A percentile compares a stretch with the other conserved stretches of the same genome.
Conservation (phyloP, 2,329 filamentous ascomycete genomes). For the Fusarium lyarnte region DNA sequence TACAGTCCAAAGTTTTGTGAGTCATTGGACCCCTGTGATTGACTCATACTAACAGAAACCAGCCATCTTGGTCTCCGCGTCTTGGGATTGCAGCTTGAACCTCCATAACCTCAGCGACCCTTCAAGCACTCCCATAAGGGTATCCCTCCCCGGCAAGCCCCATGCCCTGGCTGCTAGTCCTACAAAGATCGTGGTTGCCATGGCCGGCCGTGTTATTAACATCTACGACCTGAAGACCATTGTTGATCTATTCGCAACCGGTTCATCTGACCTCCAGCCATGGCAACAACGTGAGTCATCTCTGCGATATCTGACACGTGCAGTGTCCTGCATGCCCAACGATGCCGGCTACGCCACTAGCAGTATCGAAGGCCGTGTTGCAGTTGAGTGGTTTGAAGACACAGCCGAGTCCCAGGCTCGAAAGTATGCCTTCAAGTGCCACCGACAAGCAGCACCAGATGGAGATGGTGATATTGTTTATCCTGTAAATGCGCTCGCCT, state of each 20-base stretch:
- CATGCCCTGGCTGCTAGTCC: slow-evolving; percentile 84
- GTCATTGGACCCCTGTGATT: slow-evolving; percentile 36
- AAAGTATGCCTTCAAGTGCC: slow-evolving; percentile 99
- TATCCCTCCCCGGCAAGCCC: slow-evolving; percentile 84
- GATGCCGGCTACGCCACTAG: slow-evolving; percentile 92
- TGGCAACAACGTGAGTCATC: slow-evolving; percentile 96
- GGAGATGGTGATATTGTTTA: slow-evolving; percentile 82
- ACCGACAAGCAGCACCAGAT: slow-evolving; percentile 76
- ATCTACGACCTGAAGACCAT: slow-evolving; percentile 89
- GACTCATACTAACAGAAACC: slow-evolving; percentile 25
- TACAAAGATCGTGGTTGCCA: slow-evolving; percentile 90
- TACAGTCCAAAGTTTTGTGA: slow-evolving; percentile 79
- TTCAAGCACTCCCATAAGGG: slow-evolving; percentile 65
- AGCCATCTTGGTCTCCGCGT: slow-evolving; percentile 85
- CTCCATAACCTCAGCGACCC: slow-evolving; percentile 73
- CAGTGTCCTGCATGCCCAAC: slow-evolving; percentile 95
- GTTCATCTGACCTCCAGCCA: slow-evolving; percentile 68
- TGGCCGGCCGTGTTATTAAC: slow-evolving; percentile 91
- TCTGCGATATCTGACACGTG: slow-evolving; percentile 94
- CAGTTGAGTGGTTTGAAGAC: slow-evolving; percentile 98
- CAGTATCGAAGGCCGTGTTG: slow-evolving; percentile 93
- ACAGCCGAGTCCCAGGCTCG: slow-evolving; percentile 85
- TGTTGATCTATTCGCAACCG: slow-evolving; percentile 59
- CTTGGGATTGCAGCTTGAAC: slow-evolving; percentile 93
- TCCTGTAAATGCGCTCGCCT: slow-evolving; percentile 88